These are phyloP conservation scores for Clonostachys solani DNA, from an alignment of 2,329 filamentous ascomycete species.

Conservation along the genomic window DNA sequence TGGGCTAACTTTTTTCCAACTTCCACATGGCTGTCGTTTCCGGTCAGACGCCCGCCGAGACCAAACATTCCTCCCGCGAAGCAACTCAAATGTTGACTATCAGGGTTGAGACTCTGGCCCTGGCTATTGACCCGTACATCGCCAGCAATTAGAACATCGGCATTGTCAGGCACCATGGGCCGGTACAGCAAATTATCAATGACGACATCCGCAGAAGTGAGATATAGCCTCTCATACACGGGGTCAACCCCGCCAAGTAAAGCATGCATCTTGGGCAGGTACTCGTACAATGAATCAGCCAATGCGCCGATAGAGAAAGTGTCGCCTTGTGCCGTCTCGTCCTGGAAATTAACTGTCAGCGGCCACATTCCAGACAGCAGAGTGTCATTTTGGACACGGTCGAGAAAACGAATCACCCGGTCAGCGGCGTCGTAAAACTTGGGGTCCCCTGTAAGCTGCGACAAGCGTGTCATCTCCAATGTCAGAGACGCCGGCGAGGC, in stretches of 20 bases:
- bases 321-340: constrained; percentile 33
- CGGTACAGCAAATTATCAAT: constrained; percentile 61
- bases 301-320: constrained; percentile 51
- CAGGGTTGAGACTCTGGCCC: constrained; percentile 11
- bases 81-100: constrained; percentile 40
- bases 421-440: constrained; percentile 59
- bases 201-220: constrained; percentile 47
- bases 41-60: constrained; percentile 57
- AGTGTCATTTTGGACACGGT: constrained; percentile 46
- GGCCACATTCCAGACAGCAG: constrained; percentile 61
- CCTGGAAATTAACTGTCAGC: constrained; percentile 50
- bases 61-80: constrained; percentile 67
- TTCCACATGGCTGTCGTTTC: constrained; percentile 37
- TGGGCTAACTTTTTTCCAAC: constrained; percentile 43
- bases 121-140: constrained; percentile 28
- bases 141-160: constrained; percentile 61
- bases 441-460: constrained; percentile 55
- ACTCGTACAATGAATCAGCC: constrained; percentile 58
- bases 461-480: constrained; percentile 59
- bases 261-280: constrained; percentile 62
- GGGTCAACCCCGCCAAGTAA: constrained; percentile 55
- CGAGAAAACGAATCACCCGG: constrained; percentile 51
- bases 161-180: constrained; percentile 54
- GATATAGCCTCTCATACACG: constrained; percentile 29
- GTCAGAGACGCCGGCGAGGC: constrained; percentile 47